A percentile compares a stretch with the other conserved stretches of the same genome.
phyloP scores from a whole-genome alignment of 106 monocot species.

The Dactylorhiza incarnata region DNA sequence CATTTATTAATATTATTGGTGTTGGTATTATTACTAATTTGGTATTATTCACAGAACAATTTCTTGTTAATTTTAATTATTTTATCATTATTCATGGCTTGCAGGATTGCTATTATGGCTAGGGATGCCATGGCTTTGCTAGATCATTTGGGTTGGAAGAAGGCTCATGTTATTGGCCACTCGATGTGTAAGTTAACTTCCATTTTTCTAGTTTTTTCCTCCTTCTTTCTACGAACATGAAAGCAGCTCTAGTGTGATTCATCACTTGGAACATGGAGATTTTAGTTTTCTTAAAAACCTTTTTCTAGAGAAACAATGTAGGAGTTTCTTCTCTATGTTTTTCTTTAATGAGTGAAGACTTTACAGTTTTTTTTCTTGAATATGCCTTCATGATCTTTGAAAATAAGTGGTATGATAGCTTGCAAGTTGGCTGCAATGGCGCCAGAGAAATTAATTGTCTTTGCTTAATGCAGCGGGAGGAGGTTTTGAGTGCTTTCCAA shows the following conservation, averaged over 20 bases:
- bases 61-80: no score
- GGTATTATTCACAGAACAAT: no score
- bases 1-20: no score
- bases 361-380: neutral
- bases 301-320: neutral
- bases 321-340: neutral
- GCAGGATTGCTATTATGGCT: conserved; percentile 80
- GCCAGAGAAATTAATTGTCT: conserved; percentile 65
- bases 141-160: conserved; percentile 86
- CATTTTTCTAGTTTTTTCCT: no score
- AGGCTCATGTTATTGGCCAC: conserved; percentile 86
- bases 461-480: conserved; percentile 95
- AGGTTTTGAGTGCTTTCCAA: conserved; percentile 91
- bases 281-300: neutral
- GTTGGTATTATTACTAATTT: no score
- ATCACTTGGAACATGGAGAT: neutral
- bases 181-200: conserved; percentile 97
- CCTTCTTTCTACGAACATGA: no score
- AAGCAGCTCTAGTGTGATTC: no score
- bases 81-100: no score
- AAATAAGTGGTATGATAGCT: conserved; percentile 82
- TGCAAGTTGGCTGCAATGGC: conserved; percentile 89
- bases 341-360: neutral
- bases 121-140: conserved; percentile 73
- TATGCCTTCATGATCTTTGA: neutral